Percentiles rank a stretch among this genome's conserved stretches.
These are phyloP conservation scores for Phyllosticta citrichinensis DNA, from an alignment of 2,329 filamentous ascomycete genomes.

Conservation along the genomic window DNA sequence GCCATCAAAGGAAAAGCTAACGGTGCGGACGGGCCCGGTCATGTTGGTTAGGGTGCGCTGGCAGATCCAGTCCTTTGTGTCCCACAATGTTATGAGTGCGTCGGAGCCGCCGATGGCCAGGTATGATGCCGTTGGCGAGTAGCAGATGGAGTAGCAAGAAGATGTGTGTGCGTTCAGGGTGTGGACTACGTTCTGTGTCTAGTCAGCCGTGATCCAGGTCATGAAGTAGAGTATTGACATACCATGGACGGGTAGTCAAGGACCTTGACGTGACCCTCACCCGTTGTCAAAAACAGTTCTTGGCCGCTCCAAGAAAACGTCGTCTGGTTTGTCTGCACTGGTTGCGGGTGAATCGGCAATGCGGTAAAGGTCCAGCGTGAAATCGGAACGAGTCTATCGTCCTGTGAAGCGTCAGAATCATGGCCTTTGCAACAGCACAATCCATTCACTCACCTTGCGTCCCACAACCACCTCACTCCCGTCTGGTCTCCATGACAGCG, in stretches of 20 bases:
- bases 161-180: conserved; percentile 63
- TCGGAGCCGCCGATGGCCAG: conserved; percentile 68
- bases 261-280: conserved; percentile 60
- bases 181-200: conserved; percentile 35
- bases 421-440: too few species aligned
- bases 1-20: conserved; percentile 71
- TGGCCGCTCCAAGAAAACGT: conserved; percentile 64
- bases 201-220: not conserved
- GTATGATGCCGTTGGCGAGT: conserved; percentile 62
- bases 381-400: conserved; percentile 52
- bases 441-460: conserved; percentile 48
- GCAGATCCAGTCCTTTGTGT: conserved; percentile 68
- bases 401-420: conserved; percentile 30
- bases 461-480: conserved; percentile 62
- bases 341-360: conserved; percentile 50
- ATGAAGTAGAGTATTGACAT: conserved; percentile 15
- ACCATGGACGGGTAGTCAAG: conserved; percentile 37
- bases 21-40: conserved; percentile 57
- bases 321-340: conserved; percentile 60
- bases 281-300: conserved; percentile 60
- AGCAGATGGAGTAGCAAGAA: conserved; percentile 56
- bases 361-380: conserved; percentile 49
- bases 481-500: conserved; percentile 59
- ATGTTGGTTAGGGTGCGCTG: conserved; percentile 60
- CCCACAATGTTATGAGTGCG: conserved; percentile 66